A percentile compares a stretch with the other conserved stretches of the same genome.
phyloP scores from a whole-genome alignment of 257 asterid genomes.

The Nicotiana obtusifolia region DNA sequence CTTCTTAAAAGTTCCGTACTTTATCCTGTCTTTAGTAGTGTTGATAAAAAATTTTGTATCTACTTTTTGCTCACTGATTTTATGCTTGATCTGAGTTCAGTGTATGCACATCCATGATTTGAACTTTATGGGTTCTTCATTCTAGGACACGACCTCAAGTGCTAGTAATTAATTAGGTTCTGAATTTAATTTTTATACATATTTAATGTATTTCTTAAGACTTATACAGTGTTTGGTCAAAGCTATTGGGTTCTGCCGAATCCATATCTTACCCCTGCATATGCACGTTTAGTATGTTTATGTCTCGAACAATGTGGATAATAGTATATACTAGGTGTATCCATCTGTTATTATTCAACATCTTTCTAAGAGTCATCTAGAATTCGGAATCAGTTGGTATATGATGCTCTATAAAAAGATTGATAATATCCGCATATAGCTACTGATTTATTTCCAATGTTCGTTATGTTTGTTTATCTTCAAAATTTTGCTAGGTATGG shows the following conservation, averaged over 20 bases:
- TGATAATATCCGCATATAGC: background rate
- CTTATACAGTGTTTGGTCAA: too few species aligned
- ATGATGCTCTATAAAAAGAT: background rate
- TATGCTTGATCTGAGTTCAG: background rate
- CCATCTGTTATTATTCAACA: background rate
- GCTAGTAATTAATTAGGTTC: too few species aligned
- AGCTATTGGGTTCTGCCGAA: too few species aligned
- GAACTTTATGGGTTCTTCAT: too few species aligned
- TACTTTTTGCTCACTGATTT: background rate
- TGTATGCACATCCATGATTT: too few species aligned
- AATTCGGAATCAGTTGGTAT: background rate
- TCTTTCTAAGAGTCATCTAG: background rate
- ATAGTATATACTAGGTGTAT: background rate
- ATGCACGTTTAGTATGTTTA: background rate
- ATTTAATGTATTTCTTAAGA: too few species aligned
- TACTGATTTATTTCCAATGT: background rate
- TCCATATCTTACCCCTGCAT: background rate
- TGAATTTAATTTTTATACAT: too few species aligned
- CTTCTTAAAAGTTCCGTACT: background rate
- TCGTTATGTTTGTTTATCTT: background rate
- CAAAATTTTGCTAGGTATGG: conserved; percentile 14
- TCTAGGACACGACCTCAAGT: too few species aligned
- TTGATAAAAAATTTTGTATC: background rate
- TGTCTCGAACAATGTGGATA: background rate
- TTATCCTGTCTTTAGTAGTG: background rate